A percentile compares a stretch with the other conserved stretches of the same genome.
These are phyloP conservation scores for Pythium diclinum DNA, from an alignment of 352 stramenopile species.

Conservation along the genomic window DNA sequence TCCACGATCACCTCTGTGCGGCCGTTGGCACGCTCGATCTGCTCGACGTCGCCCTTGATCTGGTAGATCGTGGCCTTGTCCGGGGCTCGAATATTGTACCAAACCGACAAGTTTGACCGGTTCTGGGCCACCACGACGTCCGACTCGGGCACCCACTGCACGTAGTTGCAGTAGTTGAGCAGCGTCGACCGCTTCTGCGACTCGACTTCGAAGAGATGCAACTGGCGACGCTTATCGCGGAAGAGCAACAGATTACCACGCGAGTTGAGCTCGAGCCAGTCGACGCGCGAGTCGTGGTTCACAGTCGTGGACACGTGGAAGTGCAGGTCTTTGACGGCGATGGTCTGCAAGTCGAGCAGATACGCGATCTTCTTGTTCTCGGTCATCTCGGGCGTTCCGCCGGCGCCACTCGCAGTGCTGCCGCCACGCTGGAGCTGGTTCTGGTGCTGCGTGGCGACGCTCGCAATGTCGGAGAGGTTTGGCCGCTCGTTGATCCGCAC, in stretches of 20 bases:
- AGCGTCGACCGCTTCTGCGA: conserved; percentile 84
- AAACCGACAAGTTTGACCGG: conserved; percentile 89
- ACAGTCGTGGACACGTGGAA: conserved; percentile 80
- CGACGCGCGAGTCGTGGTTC: conserved; percentile 89
- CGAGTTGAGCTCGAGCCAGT: conserved; percentile 94
- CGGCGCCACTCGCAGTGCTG: not conserved
- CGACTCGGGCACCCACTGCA: conserved; percentile 95
- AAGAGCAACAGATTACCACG: conserved; percentile 91
- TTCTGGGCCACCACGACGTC: conserved; percentile 95
- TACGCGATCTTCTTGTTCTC: conserved; percentile 95
- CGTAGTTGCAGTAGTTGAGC: conserved; percentile 95
- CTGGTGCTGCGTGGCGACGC: conserved; percentile 24
- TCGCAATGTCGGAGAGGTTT: conserved; percentile 31
- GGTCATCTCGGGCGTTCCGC: conserved; percentile 24
- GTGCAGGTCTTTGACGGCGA: conserved; percentile 86
- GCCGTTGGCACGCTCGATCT: conserved; percentile 92
- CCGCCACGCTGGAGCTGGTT: conserved; percentile 23
- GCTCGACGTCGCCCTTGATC: conserved; percentile 94
- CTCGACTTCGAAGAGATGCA: conserved; percentile 92
- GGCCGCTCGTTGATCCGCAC: conserved; percentile 92
- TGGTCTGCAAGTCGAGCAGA: conserved; percentile 91
- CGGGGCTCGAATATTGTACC: conserved; percentile 94
- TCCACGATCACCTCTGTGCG: conserved; percentile 94
- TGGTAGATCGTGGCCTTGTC: conserved; percentile 94
- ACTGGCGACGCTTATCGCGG: conserved; percentile 88